A percentile compares a stretch with the other conserved stretches of the same genome.
phyloP scores from a whole-genome alignment of 2,329 filamentous ascomycete species.

The Fusarium gaditjirri region DNA sequence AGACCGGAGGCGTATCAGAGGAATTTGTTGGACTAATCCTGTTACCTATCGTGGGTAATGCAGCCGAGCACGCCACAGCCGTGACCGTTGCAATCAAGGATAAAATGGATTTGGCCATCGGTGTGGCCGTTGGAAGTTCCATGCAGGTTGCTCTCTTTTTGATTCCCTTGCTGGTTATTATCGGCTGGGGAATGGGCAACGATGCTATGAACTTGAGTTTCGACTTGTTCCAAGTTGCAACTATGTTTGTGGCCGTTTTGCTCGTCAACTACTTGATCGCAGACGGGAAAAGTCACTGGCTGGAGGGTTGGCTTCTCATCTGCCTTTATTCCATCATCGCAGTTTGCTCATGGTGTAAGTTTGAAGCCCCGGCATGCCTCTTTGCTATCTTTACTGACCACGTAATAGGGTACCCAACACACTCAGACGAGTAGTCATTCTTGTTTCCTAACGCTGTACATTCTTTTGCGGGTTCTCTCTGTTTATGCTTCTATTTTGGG shows the following conservation, averaged over 20 bases:
- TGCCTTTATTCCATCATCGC: conserved; percentile 85
- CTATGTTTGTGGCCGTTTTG: conserved; percentile 84
- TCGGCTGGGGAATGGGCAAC: conserved; percentile 79
- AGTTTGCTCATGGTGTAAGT: conserved; percentile 71
- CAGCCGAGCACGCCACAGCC: conserved; percentile 83
- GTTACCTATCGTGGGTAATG: conserved; percentile 84
- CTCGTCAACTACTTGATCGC: conserved; percentile 88
- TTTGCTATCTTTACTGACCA: conserved; percentile 11
- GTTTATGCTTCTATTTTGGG: neutral
- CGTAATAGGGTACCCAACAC: conserved; percentile 35
- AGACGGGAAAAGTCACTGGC: conserved; percentile 84
- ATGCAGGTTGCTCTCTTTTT: conserved; percentile 86
- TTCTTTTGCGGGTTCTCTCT: neutral
- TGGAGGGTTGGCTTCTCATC: conserved; percentile 80
- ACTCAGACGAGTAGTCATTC: conserved; percentile 9
- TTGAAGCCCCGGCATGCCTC: neutral
- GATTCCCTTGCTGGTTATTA: conserved; percentile 79
- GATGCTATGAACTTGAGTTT: conserved; percentile 85
- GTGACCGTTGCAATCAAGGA: conserved; percentile 84
- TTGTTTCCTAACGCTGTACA: neutral
- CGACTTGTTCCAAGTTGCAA: conserved; percentile 88
- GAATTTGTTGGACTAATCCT: conserved; percentile 85
- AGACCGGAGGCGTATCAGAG: conserved; percentile 68
- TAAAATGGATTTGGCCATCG: conserved; percentile 86
- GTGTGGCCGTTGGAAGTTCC: conserved; percentile 81